Percentiles rank a stretch among this genome's conserved stretches.
These are phyloP conservation scores for Candida jianshihensis DNA, from an alignment of 805 yeast species.

Conservation along the genomic window DNA sequence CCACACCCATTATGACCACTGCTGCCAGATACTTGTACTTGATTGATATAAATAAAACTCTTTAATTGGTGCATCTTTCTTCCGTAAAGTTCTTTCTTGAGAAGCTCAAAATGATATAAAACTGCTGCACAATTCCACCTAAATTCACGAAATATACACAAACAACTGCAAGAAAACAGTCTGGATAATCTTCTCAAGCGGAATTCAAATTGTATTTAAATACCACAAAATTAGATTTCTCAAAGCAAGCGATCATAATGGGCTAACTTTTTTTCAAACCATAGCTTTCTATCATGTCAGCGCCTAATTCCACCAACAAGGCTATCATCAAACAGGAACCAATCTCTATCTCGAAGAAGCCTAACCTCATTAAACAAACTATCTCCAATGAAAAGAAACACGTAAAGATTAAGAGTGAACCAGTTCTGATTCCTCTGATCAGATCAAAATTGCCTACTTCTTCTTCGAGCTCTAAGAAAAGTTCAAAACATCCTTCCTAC, in stretches of 20 bases:
- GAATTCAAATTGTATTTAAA: too few relatives aligned
- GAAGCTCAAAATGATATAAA: too few relatives aligned
- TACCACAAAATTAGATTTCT: not conserved
- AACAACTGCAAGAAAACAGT: too few relatives aligned
- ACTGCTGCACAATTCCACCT: too few relatives aligned
- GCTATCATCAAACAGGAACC: not conserved
- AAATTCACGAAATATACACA: too few relatives aligned
- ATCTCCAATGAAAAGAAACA: constrained; percentile 6
- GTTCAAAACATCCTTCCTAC: not conserved
- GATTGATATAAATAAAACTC: too few relatives aligned
- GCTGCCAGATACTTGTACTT: too few relatives aligned
- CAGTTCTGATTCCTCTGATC: constrained; percentile 1
- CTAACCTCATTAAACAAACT: not conserved
- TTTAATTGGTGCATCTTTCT: too few relatives aligned
- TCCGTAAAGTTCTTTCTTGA: too few relatives aligned
- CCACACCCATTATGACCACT: too few relatives aligned
- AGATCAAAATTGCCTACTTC: not conserved
- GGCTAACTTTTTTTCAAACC: not conserved
- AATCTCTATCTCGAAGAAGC: not conserved
- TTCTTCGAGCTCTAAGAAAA: not conserved
- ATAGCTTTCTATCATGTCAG: not conserved
- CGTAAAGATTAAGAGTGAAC: constrained; percentile 16
- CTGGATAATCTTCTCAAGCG: not conserved
- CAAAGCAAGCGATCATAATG: not conserved
- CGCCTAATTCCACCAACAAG: not conserved